phyloP scores from a whole-genome alignment of 2,329 filamentous ascomycete species.

The Ophiostoma montium region DNA sequence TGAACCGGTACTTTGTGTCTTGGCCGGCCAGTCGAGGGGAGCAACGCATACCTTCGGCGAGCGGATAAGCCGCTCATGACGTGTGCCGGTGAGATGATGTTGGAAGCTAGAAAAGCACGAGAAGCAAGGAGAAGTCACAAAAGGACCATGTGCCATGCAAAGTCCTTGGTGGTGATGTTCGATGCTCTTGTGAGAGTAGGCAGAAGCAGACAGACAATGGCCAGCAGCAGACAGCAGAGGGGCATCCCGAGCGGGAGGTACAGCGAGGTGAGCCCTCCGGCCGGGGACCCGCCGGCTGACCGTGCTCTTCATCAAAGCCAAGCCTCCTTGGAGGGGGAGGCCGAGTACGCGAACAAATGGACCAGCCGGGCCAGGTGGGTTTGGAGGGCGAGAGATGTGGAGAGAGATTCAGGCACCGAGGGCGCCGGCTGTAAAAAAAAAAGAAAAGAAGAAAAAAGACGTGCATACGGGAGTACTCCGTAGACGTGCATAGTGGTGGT shows the following conservation, averaged over 20 bases:
- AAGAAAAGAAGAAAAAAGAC: not conserved
- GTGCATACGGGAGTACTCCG: too few relatives aligned
- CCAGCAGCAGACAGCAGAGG: not conserved
- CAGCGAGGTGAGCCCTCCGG: too few relatives aligned
- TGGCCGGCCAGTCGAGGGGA: not conserved
- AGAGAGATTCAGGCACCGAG: too few relatives aligned
- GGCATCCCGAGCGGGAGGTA: too few relatives aligned
- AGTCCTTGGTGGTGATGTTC: not conserved
- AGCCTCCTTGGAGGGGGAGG: constrained; percentile 6
- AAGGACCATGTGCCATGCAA: too few relatives aligned
- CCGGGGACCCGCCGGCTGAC: too few relatives aligned
- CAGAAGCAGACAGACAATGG: not conserved
- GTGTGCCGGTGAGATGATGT: not conserved
- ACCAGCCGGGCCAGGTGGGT: too few relatives aligned
- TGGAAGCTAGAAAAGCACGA: too few relatives aligned
- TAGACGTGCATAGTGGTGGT: not conserved
- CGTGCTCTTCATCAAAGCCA: constrained; percentile 7
- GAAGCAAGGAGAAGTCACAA: not conserved
- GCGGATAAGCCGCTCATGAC: not conserved
- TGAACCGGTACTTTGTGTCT: not conserved
- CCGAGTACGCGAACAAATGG: not conserved
- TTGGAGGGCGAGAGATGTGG: too few relatives aligned
- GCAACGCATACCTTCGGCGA: not conserved
- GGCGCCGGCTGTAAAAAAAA: too few relatives aligned
- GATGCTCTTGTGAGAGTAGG: not conserved